phyloP scores from a whole-genome alignment of 2,329 filamentous ascomycete species.

The Calonectria pteridis region DNA sequence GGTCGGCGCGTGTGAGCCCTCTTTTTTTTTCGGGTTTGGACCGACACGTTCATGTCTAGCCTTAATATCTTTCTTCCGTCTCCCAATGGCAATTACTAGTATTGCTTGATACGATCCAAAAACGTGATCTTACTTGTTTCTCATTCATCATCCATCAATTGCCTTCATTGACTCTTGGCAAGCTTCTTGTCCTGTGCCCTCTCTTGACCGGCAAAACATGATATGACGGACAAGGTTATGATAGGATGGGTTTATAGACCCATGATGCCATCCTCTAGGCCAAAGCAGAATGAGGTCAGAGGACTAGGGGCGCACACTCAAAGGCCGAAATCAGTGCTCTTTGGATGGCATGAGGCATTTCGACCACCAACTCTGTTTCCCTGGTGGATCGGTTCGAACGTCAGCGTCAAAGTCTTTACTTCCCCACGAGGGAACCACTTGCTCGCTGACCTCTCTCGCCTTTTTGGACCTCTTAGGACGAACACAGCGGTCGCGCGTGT shows the following conservation, averaged over 20 bases:
- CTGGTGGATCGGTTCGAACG: constrained; percentile 16
- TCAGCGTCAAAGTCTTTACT: constrained; percentile 5
- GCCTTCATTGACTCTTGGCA: neutral
- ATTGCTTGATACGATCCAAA: neutral
- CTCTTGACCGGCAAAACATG: constrained; percentile 15
- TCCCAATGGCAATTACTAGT: neutral
- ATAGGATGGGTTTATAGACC: constrained; percentile 25
- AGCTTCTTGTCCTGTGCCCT: constrained; percentile 19
- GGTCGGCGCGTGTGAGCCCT: constrained; percentile 23
- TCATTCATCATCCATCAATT: neutral
- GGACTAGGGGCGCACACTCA: constrained; percentile 21
- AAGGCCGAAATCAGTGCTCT: constrained; percentile 25
- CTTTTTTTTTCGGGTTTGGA: constrained; percentile 7
- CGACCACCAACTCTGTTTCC: constrained; percentile 29
- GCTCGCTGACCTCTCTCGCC: neutral
- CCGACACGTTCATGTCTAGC: constrained; percentile 29
- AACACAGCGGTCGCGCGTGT: constrained; percentile 3
- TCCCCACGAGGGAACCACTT: constrained; percentile 26
- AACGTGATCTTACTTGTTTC: neutral
- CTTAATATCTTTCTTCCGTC: constrained; percentile 14
- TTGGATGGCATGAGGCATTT: constrained; percentile 34
- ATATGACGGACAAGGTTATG: constrained; percentile 29
- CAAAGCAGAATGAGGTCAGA: constrained; percentile 38
- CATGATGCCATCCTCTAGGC: constrained; percentile 24
- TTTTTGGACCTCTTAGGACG: constrained; percentile 5